A percentile compares a stretch with the other conserved stretches of the same genome.
Conservation (phyloP, 129 eudicot genomes). For the Tanacetum coccineum region DNA sequence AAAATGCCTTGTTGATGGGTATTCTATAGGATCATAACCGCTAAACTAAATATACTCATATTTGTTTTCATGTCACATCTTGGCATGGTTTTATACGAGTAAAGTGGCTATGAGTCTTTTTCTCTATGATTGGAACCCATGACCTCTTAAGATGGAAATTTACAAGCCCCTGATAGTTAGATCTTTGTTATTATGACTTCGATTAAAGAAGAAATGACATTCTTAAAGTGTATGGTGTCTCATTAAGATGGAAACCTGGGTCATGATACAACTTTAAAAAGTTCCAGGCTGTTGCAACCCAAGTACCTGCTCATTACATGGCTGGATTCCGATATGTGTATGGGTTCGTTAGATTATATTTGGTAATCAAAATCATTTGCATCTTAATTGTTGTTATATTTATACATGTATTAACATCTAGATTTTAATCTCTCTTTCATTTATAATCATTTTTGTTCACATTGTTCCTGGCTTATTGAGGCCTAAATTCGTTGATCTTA, state of each 20-base stretch:
- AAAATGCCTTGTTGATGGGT: constrained; percentile 74
- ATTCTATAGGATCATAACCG: constrained; percentile 41
- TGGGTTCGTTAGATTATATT: too few species aligned
- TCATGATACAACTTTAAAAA: neutral
- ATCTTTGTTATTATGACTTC: neutral
- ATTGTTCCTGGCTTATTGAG: too few species aligned
- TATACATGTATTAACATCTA: too few species aligned
- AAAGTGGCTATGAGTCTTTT: too few species aligned
- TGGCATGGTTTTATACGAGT: neutral
- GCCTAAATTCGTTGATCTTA: too few species aligned
- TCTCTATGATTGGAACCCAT: too few species aligned
- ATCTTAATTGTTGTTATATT: too few species aligned
- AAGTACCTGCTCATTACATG: neutral
- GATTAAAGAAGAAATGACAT: neutral
- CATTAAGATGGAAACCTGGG: neutral
- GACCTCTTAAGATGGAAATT: too few species aligned
- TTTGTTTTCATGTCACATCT: neutral
- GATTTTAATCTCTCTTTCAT: too few species aligned
- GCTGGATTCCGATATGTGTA: neutral
- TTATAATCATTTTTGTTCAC: too few species aligned
- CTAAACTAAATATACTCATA: neutral
- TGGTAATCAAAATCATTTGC: too few species aligned
- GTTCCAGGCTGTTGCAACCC: neutral
- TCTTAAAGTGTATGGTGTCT: neutral
- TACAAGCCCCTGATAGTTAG: too few species aligned